Percentiles rank a stretch among this genome's conserved stretches.
phyloP scores from a whole-genome alignment of 495 filamentous ascomycete genomes.

The Hypoxylon crocopeplum region DNA sequence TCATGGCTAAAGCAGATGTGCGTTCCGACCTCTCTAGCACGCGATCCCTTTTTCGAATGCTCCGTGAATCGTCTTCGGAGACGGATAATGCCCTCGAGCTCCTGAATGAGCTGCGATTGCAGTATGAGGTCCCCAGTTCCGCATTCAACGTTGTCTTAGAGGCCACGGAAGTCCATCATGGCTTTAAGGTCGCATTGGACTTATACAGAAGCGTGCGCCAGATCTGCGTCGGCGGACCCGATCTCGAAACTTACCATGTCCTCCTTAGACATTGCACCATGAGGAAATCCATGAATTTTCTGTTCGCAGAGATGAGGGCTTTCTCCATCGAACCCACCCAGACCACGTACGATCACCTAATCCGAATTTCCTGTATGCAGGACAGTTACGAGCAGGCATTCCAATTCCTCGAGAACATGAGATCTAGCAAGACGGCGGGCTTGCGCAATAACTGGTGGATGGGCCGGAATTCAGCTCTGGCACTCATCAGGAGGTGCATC shows the following conservation, averaged over 20 bases:
- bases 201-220: slow-evolving; percentile 74
- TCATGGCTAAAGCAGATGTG: slow-evolving; percentile 70
- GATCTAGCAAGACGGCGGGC: slow-evolving; percentile 18
- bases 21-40: slow-evolving; percentile 61
- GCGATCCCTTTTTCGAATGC: slow-evolving; percentile 57
- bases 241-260: slow-evolving; percentile 68
- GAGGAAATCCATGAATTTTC: slow-evolving; percentile 68
- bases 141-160: slow-evolving; percentile 72
- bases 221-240: slow-evolving; percentile 63
- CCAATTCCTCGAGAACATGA: slow-evolving; percentile 63
- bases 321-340: slow-evolving; percentile 64
- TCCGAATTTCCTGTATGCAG: slow-evolving; percentile 66
- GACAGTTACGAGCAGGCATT: slow-evolving; percentile 64
- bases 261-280: slow-evolving; percentile 68
- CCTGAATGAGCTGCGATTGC: slow-evolving; percentile 58
- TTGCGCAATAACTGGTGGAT: slow-evolving; percentile 44
- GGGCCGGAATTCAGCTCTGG: slow-evolving; percentile 42
- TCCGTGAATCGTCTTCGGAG: slow-evolving; percentile 39
- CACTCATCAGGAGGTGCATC: slow-evolving; percentile 53
- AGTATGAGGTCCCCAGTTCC: slow-evolving; percentile 56
- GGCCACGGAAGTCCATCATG: slow-evolving; percentile 47
- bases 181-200: slow-evolving; percentile 64
- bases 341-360: slow-evolving; percentile 71
- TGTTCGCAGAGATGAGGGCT: slow-evolving; percentile 76
- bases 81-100: slow-evolving; percentile 57